A percentile compares a stretch with the other conserved stretches of the same genome.
These are phyloP conservation scores for Pseudogymnoascus sp. DNA, from an alignment of 2,329 filamentous ascomycete genomes.

Conservation along the genomic window DNA sequence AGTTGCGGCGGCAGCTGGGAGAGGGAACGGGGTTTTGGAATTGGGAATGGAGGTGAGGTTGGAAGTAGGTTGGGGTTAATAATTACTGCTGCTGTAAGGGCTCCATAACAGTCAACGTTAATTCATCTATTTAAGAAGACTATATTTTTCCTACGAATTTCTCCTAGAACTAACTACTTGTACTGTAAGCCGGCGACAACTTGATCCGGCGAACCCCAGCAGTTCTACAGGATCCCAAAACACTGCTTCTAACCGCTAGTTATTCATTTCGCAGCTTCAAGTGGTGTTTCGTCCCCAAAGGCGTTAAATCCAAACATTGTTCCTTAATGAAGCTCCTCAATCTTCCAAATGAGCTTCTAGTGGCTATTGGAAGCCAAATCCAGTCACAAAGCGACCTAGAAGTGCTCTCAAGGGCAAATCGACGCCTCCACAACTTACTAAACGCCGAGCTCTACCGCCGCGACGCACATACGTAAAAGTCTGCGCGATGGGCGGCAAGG, in stretches of 20 bases:
- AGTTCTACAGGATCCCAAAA: background rate
- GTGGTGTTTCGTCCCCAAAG: background rate
- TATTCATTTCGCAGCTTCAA: background rate
- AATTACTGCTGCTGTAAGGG: too few relatives aligned
- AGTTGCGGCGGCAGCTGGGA: too few relatives aligned
- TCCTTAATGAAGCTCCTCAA: background rate
- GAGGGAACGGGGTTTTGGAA: too few relatives aligned
- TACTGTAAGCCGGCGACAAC: background rate
- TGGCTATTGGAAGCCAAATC: background rate
- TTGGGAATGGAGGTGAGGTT: too few relatives aligned
- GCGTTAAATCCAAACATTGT: background rate
- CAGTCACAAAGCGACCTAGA: background rate
- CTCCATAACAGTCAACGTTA: too few relatives aligned
- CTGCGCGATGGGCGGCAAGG: background rate
- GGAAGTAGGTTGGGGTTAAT: too few relatives aligned
- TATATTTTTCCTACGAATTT: background rate
- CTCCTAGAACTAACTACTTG: background rate
- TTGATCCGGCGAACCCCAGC: background rate
- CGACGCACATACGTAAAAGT: background rate
- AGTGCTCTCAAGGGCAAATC: background rate
- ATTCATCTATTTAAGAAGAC: too few relatives aligned
- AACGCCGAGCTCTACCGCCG: background rate
- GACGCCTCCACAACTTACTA: background rate
- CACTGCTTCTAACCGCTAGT: background rate
- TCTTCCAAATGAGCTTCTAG: background rate